Base-by-base conservation (phyloP, 768 basidiomycete species). In the Pulveroboletus sp. region DNA sequence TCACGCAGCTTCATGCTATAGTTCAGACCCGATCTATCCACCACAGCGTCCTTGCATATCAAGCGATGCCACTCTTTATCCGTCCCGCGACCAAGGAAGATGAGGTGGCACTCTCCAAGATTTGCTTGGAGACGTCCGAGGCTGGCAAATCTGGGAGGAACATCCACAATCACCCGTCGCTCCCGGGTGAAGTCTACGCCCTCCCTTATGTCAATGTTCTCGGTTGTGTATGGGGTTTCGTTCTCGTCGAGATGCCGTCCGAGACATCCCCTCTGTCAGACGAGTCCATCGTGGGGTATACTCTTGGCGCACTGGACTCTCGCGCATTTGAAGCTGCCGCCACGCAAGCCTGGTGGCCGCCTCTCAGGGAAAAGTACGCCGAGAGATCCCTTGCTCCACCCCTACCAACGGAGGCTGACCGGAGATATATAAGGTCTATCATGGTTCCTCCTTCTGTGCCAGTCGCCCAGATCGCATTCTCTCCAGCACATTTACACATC, bases 401-500 rank as follows among this genome's bases (percentile, higher is more conserved):
- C 31, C 52, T 46, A 11, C 52, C 58, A 24, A 60, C 64, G 24
- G 52, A 57, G 36, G 43, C 58, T 6, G 67, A 68, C 43, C 35
- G 47, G 60, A 55, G 43, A 37, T 76, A 65, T 56, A 69, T 76
- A 57, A 49, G 54, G 18, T 54, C 58, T 24, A 58, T 79, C 43
- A 69, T 70, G 50, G 51, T 59, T 27, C 69, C 68, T 37, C 64
- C 66, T 33, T 69, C 64, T 8, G 76, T 80, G 1, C 65, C 77
- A 14, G 76, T 79, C 8, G 73, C 76, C n/a, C 77, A 76, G 54
- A 69, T 87, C 52, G 68, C 73, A 5, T 86, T 84, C 61, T 82
- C 86, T 15, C 77, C 81, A 10, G 87, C 87, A 8, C 86, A 90
- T 66, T 55, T 90, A 57, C 88, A 91, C 63, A 82, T 90, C 59